Evolutionary conservation across 345 rosid genomes (phyloP), one percentile per base, ranked within the genome.

Genomic region (Salix arbutifolia): DNA sequence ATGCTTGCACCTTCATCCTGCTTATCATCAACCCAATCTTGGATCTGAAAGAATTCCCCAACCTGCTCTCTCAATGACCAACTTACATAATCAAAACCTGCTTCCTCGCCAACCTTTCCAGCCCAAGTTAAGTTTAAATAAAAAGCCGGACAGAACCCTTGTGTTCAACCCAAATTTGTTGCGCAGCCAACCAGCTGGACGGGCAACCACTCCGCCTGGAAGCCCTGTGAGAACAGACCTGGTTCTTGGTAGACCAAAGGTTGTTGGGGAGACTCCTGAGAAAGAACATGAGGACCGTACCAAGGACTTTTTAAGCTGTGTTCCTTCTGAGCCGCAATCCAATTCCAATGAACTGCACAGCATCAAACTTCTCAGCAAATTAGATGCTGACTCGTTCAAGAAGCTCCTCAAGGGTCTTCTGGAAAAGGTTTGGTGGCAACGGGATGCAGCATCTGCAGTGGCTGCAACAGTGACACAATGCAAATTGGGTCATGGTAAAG

Each of bases 401-500:
- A 88, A 86, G 85, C 94, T 96, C 48, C 89, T 91, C 73, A 92
- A 90, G 73, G 94, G 95, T 62, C 90, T 96, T 73, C 48, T 69
- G 0, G 95, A 91, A 77, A 90, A 86, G 79, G 97, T 90, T 28
- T 87, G 97, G 97, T 96, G 99, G 99, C 99, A 96, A 85, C 87
- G 77, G 25, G 98, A 96, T 26, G 98, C 99, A 35, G 94, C 99
- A 48, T 88, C 97, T 30, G 90, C 97, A 0, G 83, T 93, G 69
- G 97, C 98, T n/a, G 79, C 88, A 35, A 87, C 91, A 3, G 89
- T 93, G 71, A 88, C 91, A 0, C 89, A 87, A 77, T 88, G 92
- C 84, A 93, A 86, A 85, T 73, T 86, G 69, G 97, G 98, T 10
- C 88, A 84, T 64, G 87, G 94, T 50, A 96, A 88, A 82, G 71